Conservation (phyloP, 768 basidiomycete genomes). For the Pisolithus orientalis region DNA sequence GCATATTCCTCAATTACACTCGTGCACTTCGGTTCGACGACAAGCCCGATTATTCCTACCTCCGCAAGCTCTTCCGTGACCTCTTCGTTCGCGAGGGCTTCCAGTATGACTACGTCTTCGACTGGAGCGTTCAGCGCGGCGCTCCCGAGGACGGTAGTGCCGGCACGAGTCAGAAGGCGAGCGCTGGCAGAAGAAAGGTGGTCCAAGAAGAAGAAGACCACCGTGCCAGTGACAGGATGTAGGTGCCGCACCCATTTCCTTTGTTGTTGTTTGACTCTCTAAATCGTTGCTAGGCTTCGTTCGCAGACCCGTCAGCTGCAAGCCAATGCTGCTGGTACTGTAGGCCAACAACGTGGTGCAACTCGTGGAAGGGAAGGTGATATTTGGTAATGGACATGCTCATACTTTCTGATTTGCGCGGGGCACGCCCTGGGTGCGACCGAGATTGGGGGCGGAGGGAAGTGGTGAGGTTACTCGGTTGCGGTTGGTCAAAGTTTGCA, state of each 20-base stretch:
- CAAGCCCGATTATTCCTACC: conserved; percentile 99
- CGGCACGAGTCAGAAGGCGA: conserved; percentile 55
- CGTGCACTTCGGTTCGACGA: conserved; percentile 99
- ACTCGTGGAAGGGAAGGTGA: conserved; percentile 40
- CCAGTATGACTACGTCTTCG: conserved; percentile 99
- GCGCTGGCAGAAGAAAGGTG: conserved; percentile 67
- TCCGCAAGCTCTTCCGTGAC: conserved; percentile 98
- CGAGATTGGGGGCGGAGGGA: conserved; percentile 36
- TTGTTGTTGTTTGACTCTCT: conserved; percentile 8
- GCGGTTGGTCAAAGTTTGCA: conserved; percentile 32
- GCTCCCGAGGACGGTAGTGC: conserved; percentile 60
- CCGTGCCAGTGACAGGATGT: conserved; percentile 79
- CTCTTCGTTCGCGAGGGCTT: conserved; percentile 95
- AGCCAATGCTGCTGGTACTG: conserved; percentile 41
- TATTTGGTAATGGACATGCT: conserved; percentile 35
- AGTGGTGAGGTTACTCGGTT: conserved; percentile 29
- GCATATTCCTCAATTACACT: conserved; percentile 98
- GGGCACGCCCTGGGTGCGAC: conserved; percentile 40
- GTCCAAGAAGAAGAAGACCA: conserved; percentile 84
- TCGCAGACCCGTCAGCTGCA: conserved; percentile 83
- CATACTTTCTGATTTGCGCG: conserved; percentile 26
- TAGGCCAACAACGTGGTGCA: conserved; percentile 38
- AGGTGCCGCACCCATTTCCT: conserved; percentile 31
- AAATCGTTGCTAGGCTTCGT: conserved; percentile 54
- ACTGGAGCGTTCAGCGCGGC: conserved; percentile 89